Evolutionary conservation across 2,329 filamentous ascomycete genomes (phyloP).

Genomic region (Paramyrothecium sp.): DNA sequence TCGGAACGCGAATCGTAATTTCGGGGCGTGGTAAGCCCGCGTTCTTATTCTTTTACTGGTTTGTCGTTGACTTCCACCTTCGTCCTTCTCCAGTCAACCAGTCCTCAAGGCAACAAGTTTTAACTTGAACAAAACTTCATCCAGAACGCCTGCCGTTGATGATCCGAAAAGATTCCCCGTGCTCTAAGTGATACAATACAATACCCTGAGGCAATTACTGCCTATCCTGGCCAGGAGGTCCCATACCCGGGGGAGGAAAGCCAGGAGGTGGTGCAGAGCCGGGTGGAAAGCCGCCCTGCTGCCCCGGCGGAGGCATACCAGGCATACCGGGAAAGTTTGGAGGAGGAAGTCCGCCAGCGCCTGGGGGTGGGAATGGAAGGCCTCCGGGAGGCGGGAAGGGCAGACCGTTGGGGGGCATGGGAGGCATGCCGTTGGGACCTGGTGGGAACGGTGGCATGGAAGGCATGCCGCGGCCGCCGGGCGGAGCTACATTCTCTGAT

Average conservation of each 20-base stretch:
- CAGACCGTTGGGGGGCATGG: constrained; percentile 35
- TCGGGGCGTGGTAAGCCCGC: too few species aligned
- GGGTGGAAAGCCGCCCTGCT: constrained; percentile 37
- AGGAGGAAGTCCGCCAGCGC: constrained; percentile 20
- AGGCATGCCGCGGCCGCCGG: constrained; percentile 49
- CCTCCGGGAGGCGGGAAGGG: constrained; percentile 40
- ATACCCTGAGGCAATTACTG: constrained; percentile 23
- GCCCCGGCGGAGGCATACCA: constrained; percentile 37
- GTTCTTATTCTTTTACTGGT: not conserved
- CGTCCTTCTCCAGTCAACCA: not conserved
- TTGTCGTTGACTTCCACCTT: not conserved
- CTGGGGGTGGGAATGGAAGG: constrained; percentile 20
- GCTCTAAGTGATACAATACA: constrained; percentile 8
- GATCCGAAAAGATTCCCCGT: constrained; percentile 15
- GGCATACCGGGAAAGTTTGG: constrained; percentile 31
- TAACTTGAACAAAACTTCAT: not conserved
- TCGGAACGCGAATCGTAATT: too few species aligned
- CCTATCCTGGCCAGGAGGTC: constrained; percentile 37
- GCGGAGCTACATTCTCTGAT: constrained; percentile 40
- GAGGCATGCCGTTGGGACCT: constrained; percentile 29
- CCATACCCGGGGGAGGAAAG: constrained; percentile 32
- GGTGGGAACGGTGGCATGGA: constrained; percentile 44
- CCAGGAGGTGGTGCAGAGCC: constrained; percentile 29
- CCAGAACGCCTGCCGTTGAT: constrained; percentile 15
- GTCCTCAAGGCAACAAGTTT: not conserved